phyloP scores from a whole-genome alignment of 495 filamentous ascomycete genomes.

The Barbatosphaeria neglecta region DNA sequence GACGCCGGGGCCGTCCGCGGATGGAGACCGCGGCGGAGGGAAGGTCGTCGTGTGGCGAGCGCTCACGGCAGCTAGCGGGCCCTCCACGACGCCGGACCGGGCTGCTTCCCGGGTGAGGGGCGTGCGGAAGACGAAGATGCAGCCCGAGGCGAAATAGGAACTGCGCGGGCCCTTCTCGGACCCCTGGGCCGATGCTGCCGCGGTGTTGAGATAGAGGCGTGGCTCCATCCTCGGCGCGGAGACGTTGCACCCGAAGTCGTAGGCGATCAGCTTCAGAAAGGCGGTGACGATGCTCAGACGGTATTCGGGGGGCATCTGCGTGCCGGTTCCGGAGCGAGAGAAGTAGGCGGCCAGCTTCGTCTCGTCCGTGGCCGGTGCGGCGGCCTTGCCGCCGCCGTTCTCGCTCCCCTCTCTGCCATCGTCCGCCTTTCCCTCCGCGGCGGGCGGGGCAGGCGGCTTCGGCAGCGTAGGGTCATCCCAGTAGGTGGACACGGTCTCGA shows the following conservation, averaged over 20 bases:
- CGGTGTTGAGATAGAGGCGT: constrained; percentile 37
- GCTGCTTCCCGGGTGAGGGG: constrained; percentile 59
- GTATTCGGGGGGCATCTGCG: constrained; percentile 64
- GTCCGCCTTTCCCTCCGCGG: constrained; percentile 7
- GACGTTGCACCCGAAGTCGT: constrained; percentile 69
- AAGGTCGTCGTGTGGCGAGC: constrained; percentile 41
- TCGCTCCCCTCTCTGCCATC: constrained; percentile 2
- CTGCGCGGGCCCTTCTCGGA: constrained; percentile 28
- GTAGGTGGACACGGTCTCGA: constrained; percentile 37
- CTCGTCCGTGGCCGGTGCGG: not conserved
- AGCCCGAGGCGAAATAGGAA: constrained; percentile 42
- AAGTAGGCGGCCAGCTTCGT: constrained; percentile 2
- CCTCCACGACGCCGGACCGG: constrained; percentile 62
- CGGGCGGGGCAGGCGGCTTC: constrained; percentile 1
- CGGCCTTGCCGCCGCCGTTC: not conserved
- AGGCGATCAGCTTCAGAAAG: constrained; percentile 68
- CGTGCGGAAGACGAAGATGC: constrained; percentile 50
- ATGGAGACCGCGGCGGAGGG: constrained; percentile 9
- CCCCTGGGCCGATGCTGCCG: constrained; percentile 19
- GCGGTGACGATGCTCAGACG: constrained; percentile 57
- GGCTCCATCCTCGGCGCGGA: constrained; percentile 50
- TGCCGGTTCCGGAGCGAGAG: constrained; percentile 47
- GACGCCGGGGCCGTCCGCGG: not conserved
- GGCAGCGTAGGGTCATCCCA: constrained; percentile 42
- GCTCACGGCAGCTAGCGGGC: constrained; percentile 58